Percentiles rank a stretch among this genome's conserved stretches.
Evolutionary conservation across 805 yeast genomes (phyloP).

Genomic region (Candida quercuum): DNA sequence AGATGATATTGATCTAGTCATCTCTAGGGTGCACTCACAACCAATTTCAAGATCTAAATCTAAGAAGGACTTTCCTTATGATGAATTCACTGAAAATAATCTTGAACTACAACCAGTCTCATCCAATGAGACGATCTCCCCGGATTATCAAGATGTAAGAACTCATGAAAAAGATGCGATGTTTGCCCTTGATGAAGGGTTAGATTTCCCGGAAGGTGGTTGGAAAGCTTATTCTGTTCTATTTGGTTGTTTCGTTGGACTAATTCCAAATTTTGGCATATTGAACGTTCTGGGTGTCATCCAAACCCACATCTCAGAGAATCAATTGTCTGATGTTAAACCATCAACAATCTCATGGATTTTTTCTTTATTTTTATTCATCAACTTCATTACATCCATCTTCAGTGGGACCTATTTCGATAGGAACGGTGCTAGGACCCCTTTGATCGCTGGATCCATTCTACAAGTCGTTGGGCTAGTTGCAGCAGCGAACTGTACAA

Average conservation of each 20-base stretch:
- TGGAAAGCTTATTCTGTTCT: slow-evolving; percentile 48
- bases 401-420: slow-evolving; percentile 57
- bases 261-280: slow-evolving; percentile 49
- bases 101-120: slow-evolving; percentile 1
- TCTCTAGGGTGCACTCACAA: background rate
- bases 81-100: background rate
- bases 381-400: slow-evolving; percentile 43
- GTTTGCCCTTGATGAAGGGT: slow-evolving; percentile 21
- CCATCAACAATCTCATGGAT: slow-evolving; percentile 57
- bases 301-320: slow-evolving; percentile 50
- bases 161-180: slow-evolving; percentile 7
- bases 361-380: slow-evolving; percentile 49
- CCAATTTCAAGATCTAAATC: background rate
- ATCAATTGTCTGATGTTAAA: slow-evolving; percentile 43
- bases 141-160: background rate
- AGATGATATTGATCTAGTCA: background rate
- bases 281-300: slow-evolving; percentile 58
- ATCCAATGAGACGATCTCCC: background rate
- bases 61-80: background rate
- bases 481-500: slow-evolving; percentile 43
- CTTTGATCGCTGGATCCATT: slow-evolving; percentile 36
- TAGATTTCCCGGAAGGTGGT: slow-evolving; percentile 56
- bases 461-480: slow-evolving; percentile 45
- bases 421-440: slow-evolving; percentile 40
- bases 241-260: slow-evolving; percentile 54